Percentiles rank a stretch among this genome's conserved stretches.
These are phyloP conservation scores for Candida sanyaensis DNA, from an alignment of 1,139 yeast species.

Conservation along the genomic window DNA sequence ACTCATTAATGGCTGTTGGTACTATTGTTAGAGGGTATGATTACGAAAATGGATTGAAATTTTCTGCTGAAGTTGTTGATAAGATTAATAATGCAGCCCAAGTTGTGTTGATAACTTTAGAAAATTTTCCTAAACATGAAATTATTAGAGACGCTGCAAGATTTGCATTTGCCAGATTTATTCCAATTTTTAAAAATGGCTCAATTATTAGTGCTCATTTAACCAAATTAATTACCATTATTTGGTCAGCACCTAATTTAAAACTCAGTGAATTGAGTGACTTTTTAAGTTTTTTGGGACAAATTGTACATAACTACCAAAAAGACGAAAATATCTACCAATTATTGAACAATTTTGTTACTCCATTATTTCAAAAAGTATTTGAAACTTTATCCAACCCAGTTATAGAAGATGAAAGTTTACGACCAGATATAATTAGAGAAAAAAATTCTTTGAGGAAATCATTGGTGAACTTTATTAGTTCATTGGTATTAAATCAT, in stretches of 20 bases:
- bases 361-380: conserved; percentile 72
- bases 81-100: conserved; percentile 75
- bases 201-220: conserved; percentile 51
- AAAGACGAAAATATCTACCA: conserved; percentile 69
- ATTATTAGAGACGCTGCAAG: conserved; percentile 82
- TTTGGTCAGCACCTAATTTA: conserved; percentile 66
- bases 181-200: conserved; percentile 58
- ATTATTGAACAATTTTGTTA: conserved; percentile 67
- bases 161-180: conserved; percentile 83
- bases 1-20: conserved; percentile 84
- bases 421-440: conserved; percentile 53
- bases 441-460: conserved; percentile 66
- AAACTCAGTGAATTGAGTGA: conserved; percentile 71
- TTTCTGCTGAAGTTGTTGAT: conserved; percentile 39
- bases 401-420: conserved; percentile 21
- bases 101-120: conserved; percentile 81
- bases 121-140: conserved; percentile 66
- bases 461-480: conserved; percentile 67
- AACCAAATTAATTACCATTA: conserved; percentile 72
- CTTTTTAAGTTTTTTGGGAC: conserved; percentile 84
- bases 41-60: conserved; percentile 32
- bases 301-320: conserved; percentile 77
- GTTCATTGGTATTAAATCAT: conserved; percentile 73
- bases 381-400: conserved; percentile 50
- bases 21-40: conserved; percentile 86